Evolutionary conservation across 2,329 filamentous ascomycete species (phyloP).

Genomic region (Lasiodiplodia hormozganensis): DNA sequence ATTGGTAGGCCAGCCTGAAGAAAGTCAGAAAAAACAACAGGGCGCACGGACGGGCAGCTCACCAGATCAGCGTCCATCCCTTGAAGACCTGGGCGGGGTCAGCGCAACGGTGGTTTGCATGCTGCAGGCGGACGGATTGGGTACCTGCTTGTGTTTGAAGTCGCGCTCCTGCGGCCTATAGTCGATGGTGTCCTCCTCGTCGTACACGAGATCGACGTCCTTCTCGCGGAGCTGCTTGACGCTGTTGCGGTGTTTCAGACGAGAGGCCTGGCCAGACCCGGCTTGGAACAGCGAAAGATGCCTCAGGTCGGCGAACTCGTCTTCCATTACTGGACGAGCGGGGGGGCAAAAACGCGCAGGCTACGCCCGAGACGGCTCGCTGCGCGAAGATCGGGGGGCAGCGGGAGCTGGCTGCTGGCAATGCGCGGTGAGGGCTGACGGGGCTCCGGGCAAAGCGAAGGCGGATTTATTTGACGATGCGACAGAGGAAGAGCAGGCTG

Average conservation of each 20-base stretch:
- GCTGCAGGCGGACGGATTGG: neutral
- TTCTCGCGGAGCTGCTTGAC: conserved; percentile 15
- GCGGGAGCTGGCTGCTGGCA: neutral
- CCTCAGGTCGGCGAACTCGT: conserved; percentile 17
- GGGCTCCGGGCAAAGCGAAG: neutral
- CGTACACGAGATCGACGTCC: conserved; percentile 29
- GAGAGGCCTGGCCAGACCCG: conserved; percentile 8
- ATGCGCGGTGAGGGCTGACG: conserved; percentile 9
- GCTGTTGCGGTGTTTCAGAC: conserved; percentile 22
- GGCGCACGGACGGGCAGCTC: conserved; percentile 31
- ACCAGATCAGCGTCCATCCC: conserved; percentile 32
- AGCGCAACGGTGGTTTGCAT: neutral
- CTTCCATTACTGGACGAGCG: conserved; percentile 25
- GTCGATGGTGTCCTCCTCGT: conserved; percentile 30
- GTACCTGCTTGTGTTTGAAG: conserved; percentile 32
- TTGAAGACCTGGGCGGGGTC: conserved; percentile 28
- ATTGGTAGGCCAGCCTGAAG: conserved; percentile 66
- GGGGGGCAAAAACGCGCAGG: conserved; percentile 13
- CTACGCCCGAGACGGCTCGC: conserved; percentile 11
- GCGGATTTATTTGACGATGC: conserved; percentile 1
- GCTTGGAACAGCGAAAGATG: conserved; percentile 22
- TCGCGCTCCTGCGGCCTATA: conserved; percentile 29
- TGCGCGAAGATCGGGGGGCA: conserved; percentile 21
- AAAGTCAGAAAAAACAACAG: conserved; percentile 15
- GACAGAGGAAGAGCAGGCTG: neutral